Base-by-base conservation (phyloP, 2,329 filamentous ascomycete species). In the Aspergillus vadensis region DNA sequence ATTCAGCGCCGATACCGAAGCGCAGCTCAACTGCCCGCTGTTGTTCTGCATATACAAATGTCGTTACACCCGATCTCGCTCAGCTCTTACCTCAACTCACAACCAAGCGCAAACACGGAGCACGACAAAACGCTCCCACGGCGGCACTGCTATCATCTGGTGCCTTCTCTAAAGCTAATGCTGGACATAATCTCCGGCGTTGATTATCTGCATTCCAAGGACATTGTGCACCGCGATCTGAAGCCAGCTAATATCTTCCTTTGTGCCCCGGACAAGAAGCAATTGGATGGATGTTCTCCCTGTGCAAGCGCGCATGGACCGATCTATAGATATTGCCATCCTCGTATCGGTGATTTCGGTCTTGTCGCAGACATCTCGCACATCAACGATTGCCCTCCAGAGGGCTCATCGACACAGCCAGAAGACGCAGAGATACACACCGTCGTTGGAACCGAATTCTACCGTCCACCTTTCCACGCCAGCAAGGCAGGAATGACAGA, bases 171-270 rank as follows among this genome's bases (percentile, higher is more conserved):
- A 2, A 78, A 79, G 32, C 76, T 90, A 1, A 77, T 90, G n/a
- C 73, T 83, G 12, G 81, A 81, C 1, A 83, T 90, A 30, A 74
- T 89, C 1, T 83, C 86, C 8, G 88, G 87, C 1, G 82, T 90
- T 3, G 81, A 87, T 59, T 89, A 90, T 66, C 79, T 90, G 2
- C 88, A 90, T 66, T 74, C 78, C 0, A 80, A 85, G 60, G 80
- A 81, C 5, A 83, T 90, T 51, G 81, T 89, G 0, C 88, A 90
- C 67, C 84, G 87, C 9, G 88, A 90, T 67, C 77, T 90, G 21
- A 90, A 90, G 67, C 88, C 88, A 0, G 85, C 83, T 3, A 90
- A 90, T 65, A 84, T 90, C 27, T 89, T 90, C 72, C 76, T 90
- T 0, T 84, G 83, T 2, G 75, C 77, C 0, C 72, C 79, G 4